phyloP scores from a whole-genome alignment of 148 eudicot genomes.

The Pouteria glomerata region DNA sequence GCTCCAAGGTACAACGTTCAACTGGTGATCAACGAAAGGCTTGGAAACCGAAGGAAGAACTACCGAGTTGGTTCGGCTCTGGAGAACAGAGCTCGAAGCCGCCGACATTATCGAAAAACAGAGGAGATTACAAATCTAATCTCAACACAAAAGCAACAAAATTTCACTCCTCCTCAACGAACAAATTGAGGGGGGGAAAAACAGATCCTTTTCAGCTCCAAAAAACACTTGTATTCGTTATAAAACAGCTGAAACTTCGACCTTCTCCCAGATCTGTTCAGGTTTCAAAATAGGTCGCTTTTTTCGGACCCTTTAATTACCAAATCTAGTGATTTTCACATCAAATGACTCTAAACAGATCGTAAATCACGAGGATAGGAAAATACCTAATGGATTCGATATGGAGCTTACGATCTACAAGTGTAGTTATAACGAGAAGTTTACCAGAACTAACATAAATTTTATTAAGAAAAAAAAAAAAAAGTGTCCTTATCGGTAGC shows the following conservation, averaged over 20 bases:
- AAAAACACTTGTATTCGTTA: neutral
- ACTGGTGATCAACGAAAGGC: slow-evolving; percentile 20
- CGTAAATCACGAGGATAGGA: neutral
- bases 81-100: slow-evolving; percentile 38
- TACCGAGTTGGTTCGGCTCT: slow-evolving; percentile 17
- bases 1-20: slow-evolving; percentile 20
- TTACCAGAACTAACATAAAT: neutral
- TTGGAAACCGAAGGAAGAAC: slow-evolving; percentile 4
- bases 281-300: too few species aligned
- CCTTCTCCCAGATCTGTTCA: neutral
- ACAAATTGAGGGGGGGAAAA: neutral
- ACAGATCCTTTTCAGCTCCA: too few species aligned
- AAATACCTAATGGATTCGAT: neutral
- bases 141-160: neutral
- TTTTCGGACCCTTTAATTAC: neutral
- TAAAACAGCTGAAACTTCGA: neutral
- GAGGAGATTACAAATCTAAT: neutral
- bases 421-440: neutral
- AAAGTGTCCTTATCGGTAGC: neutral
- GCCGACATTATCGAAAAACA: slow-evolving; percentile 33
- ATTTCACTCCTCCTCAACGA: neutral
- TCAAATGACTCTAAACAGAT: neutral
- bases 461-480: neutral
- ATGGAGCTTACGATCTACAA: too few species aligned
- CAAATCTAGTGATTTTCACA: neutral